Conservation (phyloP, 2,329 filamentous ascomycete genomes). For the Metarhizium brunneum region DNA sequence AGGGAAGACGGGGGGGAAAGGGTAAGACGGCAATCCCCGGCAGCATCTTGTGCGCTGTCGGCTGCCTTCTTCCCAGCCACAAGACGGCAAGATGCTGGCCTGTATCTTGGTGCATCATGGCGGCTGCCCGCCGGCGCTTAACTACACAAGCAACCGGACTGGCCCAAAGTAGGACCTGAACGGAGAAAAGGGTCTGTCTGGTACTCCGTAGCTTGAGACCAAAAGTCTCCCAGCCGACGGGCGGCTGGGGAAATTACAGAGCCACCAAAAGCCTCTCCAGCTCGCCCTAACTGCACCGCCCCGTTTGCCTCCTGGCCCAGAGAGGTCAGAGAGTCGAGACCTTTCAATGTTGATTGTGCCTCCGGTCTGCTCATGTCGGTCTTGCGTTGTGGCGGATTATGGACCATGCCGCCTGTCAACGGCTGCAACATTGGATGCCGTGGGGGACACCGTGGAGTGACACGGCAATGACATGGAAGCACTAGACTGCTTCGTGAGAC, state of each 20-base stretch:
- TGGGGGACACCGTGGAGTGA: not conserved
- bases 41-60: not conserved
- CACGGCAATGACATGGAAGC: not conserved
- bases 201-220: no score
- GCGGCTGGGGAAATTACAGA: constrained; percentile 2
- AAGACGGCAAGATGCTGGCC: not conserved
- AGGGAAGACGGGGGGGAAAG: not conserved
- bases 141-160: not conserved
- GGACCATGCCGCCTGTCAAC: no score
- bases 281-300: not conserved
- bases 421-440: no score
- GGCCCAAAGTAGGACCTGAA: no score
- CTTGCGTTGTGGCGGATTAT: no score
- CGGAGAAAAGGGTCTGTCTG: no score
- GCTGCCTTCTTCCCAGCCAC: not conserved
- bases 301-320: not conserved
- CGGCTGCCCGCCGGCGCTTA: constrained; percentile 2
- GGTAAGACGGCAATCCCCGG: not conserved
- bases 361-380: no score
- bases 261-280: no score
- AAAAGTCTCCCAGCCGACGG: not conserved
- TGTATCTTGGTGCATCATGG: not conserved
- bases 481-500: not conserved
- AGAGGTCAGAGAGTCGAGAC: no score
- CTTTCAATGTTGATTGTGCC: not conserved